Conservation (phyloP, 192 early-diverging fungal species). For the Podila clonocystis region DNA sequence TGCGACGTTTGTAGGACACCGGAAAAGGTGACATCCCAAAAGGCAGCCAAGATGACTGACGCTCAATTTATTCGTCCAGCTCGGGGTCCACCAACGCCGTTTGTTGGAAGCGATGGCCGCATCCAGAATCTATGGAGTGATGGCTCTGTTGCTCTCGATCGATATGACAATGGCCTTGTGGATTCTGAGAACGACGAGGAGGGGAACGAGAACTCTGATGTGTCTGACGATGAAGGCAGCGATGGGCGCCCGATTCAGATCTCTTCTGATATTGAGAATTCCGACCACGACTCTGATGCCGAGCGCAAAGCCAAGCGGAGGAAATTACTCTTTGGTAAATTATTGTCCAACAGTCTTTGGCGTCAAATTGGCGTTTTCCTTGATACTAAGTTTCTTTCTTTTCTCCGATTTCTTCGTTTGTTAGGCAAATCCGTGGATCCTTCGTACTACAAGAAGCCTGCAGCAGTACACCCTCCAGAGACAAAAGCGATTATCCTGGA, state of each 20-base stretch:
- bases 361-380: not conserved
- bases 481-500: not conserved
- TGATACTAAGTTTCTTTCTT: not conserved
- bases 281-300: constrained; percentile 36
- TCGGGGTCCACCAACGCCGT: constrained; percentile 11
- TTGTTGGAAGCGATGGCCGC: constrained; percentile 19
- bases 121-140: constrained; percentile 33
- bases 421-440: constrained; percentile 26
- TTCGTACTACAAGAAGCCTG: constrained; percentile 38
- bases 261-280: constrained; percentile 4
- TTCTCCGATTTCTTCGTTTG: not conserved
- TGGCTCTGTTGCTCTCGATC: constrained; percentile 23
- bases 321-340: constrained; percentile 40
- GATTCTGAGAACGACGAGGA: constrained; percentile 11
- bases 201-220: not conserved
- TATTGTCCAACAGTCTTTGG: not conserved
- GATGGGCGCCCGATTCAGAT: not conserved
- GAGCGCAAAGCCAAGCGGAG: constrained; percentile 42
- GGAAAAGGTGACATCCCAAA: constrained; percentile 33
- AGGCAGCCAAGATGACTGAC: constrained; percentile 20
- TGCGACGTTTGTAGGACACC: constrained; percentile 46
- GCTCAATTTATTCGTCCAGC: not conserved
- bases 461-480: not conserved
- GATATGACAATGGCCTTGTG: constrained; percentile 27
- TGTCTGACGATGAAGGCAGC: not conserved